A percentile compares a stretch with the other conserved stretches of the same genome.
Conservation (phyloP, 2,329 filamentous ascomycete species). For the Fusarium humuli region DNA sequence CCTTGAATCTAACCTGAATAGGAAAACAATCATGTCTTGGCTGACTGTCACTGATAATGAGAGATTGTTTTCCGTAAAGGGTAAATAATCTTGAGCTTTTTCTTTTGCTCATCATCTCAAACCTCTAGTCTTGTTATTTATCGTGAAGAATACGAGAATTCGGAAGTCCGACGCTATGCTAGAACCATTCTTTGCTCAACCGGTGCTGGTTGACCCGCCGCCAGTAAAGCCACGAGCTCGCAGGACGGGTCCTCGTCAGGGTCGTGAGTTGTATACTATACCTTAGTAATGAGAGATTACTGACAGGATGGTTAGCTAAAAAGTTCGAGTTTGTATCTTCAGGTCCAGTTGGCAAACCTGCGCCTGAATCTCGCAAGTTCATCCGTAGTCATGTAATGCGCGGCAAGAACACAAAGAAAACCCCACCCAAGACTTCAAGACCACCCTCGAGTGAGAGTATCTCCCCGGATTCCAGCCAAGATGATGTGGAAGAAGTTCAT, state of each 20-base stretch:
- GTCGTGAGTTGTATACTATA: slow-evolving; percentile 8
- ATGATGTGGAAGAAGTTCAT: not conserved
- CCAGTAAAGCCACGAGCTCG: slow-evolving; percentile 9
- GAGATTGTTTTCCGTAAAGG: slow-evolving; percentile 24
- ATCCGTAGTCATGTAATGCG: slow-evolving; percentile 48
- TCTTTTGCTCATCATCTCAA: not conserved
- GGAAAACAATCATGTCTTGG: slow-evolving; percentile 44
- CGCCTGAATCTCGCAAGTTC: slow-evolving; percentile 42
- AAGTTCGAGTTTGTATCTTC: slow-evolving; percentile 47
- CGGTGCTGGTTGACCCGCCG: not conserved
- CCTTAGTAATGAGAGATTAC: no score
- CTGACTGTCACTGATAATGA: not conserved
- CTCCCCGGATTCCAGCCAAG: not conserved
- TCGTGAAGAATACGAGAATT: not conserved
- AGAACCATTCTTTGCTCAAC: slow-evolving; percentile 16
- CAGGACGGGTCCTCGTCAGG: slow-evolving; percentile 7
- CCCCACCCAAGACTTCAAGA: not conserved
- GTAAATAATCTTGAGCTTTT: slow-evolving; percentile 22
- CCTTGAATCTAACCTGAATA: slow-evolving; percentile 31
- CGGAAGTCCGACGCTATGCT: slow-evolving; percentile 17
- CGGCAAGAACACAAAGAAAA: slow-evolving; percentile 43
- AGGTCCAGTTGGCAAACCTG: slow-evolving; percentile 41
- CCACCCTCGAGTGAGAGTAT: not conserved
- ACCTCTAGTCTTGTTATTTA: no score
- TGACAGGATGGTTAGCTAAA: slow-evolving; percentile 26